A percentile compares a stretch with the other conserved stretches of the same genome.
These are phyloP conservation scores for Kazachstania martiniae DNA, from an alignment of 805 yeast genomes.

Conservation along the genomic window DNA sequence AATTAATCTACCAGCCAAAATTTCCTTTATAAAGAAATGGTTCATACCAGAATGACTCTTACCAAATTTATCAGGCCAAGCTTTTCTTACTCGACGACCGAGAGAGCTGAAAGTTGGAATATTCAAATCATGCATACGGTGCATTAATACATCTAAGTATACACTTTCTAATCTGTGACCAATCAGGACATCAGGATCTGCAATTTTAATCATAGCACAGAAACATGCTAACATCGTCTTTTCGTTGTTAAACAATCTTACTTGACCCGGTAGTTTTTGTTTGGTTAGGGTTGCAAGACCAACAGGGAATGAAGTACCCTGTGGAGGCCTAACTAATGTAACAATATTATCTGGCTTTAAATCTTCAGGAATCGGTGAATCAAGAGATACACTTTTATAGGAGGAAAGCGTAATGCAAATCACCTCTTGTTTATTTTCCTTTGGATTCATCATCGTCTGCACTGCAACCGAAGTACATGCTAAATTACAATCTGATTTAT, in stretches of 20 bases:
- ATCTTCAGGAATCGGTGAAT: constrained; percentile 57
- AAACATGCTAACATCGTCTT: constrained; percentile 63
- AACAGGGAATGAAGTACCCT: constrained; percentile 61
- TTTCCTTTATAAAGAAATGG: constrained; percentile 50
- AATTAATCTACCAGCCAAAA: constrained; percentile 73
- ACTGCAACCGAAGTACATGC: constrained; percentile 66
- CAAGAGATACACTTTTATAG: constrained; percentile 59
- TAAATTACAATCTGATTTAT: constrained; percentile 50
- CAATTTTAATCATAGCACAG: constrained; percentile 54
- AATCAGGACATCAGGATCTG: constrained; percentile 86
- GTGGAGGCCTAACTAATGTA: constrained; percentile 70
- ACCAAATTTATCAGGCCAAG: constrained; percentile 70
- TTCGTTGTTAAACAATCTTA: constrained; percentile 62
- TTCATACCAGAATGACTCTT: constrained; percentile 40
- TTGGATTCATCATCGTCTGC: constrained; percentile 69
- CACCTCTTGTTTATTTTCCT: constrained; percentile 72
- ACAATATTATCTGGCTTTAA: constrained; percentile 48
- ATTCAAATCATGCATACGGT: constrained; percentile 64
- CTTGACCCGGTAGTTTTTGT: constrained; percentile 32
- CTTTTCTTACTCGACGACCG: constrained; percentile 70
- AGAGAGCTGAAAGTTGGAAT: constrained; percentile 70
- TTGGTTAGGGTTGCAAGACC: constrained; percentile 59
- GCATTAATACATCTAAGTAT: constrained; percentile 68
- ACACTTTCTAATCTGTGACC: constrained; percentile 82
- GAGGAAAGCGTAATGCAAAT: constrained; percentile 73